Evolutionary conservation across 805 yeast species (phyloP).

Genomic region (Teunomyces aglyptinius): DNA sequence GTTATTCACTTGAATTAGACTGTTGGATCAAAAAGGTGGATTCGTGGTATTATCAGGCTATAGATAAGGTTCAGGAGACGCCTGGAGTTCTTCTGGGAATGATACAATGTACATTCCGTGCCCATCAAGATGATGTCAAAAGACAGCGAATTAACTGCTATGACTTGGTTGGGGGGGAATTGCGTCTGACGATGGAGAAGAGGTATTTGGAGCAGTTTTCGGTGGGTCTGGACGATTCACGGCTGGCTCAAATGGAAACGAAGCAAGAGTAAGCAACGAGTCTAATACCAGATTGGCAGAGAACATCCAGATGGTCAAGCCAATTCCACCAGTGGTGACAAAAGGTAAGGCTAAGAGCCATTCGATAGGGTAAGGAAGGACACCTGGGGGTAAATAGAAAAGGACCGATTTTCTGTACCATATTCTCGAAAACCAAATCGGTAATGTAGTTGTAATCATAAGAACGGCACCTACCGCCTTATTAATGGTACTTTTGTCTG

Average conservation of each 20-base stretch:
- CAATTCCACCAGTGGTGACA: slow-evolving; percentile 60
- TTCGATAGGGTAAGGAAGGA: slow-evolving; percentile 54
- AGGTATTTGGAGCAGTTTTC: background rate
- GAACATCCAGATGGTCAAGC: slow-evolving; percentile 57
- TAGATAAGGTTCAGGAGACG: slow-evolving; percentile 5
- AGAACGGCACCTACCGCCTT: slow-evolving; percentile 31
- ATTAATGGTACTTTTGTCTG: slow-evolving; percentile 34
- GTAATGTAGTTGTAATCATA: slow-evolving; percentile 42
- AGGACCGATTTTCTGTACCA: slow-evolving; percentile 54
- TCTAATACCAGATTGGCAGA: slow-evolving; percentile 33
- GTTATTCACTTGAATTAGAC: slow-evolving; percentile 40
- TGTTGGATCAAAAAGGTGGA: slow-evolving; percentile 52
- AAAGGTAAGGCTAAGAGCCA: slow-evolving; percentile 64
- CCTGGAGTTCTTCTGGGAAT: slow-evolving; percentile 6
- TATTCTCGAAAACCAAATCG: slow-evolving; percentile 48
- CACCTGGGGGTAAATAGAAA: slow-evolving; percentile 56
- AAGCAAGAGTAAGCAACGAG: slow-evolving; percentile 11
- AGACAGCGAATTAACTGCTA: slow-evolving; percentile 9
- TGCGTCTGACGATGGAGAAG: slow-evolving; percentile 4
- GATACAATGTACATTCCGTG: slow-evolving; percentile 1
- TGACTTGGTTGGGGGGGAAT: slow-evolving; percentile 7
- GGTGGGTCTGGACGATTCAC: background rate
- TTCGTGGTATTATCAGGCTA: slow-evolving; percentile 33
- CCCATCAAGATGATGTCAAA: slow-evolving; percentile 10
- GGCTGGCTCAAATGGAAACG: slow-evolving; percentile 14